Evolutionary conservation across 2,329 filamentous ascomycete genomes (phyloP).

Genomic region (Phoma herbarum): DNA sequence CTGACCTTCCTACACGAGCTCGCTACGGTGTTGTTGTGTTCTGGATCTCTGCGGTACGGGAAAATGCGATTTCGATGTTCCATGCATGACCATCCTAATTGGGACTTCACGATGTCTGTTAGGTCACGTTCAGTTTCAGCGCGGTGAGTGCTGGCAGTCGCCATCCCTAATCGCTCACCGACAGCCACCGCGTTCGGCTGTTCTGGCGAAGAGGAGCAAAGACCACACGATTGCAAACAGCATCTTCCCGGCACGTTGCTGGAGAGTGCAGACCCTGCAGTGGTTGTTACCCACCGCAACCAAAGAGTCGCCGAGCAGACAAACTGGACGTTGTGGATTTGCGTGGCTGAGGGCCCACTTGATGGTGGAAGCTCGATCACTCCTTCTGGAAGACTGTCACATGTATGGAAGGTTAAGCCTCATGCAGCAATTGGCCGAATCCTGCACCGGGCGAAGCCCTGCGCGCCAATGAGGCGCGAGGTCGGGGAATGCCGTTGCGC

Average conservation of each 20-base stretch:
- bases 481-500: slow-evolving; percentile 16
- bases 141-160: not conserved
- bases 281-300: slow-evolving; percentile 24
- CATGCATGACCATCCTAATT: slow-evolving; percentile 2
- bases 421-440: slow-evolving; percentile 24
- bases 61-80: not conserved
- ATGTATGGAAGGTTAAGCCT: slow-evolving; percentile 18
- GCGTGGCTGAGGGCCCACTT: slow-evolving; percentile 22
- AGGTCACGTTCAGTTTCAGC: not conserved
- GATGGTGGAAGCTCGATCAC: slow-evolving; percentile 28
- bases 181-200: slow-evolving; percentile 23
- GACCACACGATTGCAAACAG: slow-evolving; percentile 16
- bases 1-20: slow-evolving; percentile 26
- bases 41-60: slow-evolving; percentile 20
- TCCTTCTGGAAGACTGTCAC: slow-evolving; percentile 33
- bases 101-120: slow-evolving; percentile 15
- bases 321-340: slow-evolving; percentile 18
- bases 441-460: slow-evolving; percentile 13
- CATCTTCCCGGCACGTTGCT: slow-evolving; percentile 3
- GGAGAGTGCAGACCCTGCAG: slow-evolving; percentile 32
- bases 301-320: slow-evolving; percentile 20
- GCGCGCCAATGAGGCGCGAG: slow-evolving; percentile 16
- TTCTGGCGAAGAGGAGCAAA: slow-evolving; percentile 15
- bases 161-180: slow-evolving; percentile 17
- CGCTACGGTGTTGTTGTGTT: slow-evolving; percentile 22